Conservation (phyloP, 805 yeast genomes). For the Metschnikowia kunwiensis region DNA sequence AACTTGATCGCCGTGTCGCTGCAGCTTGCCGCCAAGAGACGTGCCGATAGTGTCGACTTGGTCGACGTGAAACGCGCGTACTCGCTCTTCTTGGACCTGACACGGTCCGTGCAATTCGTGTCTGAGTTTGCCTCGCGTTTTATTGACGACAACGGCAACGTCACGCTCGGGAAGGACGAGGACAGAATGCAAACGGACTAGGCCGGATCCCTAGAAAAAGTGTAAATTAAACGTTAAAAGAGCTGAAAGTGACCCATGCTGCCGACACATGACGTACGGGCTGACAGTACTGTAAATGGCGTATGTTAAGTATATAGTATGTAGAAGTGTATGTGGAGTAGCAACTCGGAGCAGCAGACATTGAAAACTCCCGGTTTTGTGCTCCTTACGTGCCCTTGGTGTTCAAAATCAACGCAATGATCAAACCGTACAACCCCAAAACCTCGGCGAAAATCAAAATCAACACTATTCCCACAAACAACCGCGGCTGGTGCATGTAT, state of each 20-base stretch:
- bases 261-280: too few relatives aligned
- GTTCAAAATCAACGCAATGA: slow-evolving; percentile 86
- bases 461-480: slow-evolving; percentile 86
- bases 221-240: too few relatives aligned
- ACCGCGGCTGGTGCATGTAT: slow-evolving; percentile 80
- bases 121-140: slow-evolving; percentile 65
- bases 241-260: too few relatives aligned
- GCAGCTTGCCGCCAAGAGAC: slow-evolving; percentile 79
- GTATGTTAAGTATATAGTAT: neutral
- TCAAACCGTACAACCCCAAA: slow-evolving; percentile 89
- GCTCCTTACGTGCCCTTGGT: slow-evolving; percentile 57
- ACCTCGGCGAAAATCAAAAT: slow-evolving; percentile 91
- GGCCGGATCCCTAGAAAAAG: neutral
- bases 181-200: slow-evolving; percentile 41
- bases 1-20: slow-evolving; percentile 88
- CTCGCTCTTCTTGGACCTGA: slow-evolving; percentile 80
- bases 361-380: neutral
- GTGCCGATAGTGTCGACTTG: slow-evolving; percentile 66
- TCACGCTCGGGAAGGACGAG: slow-evolving; percentile 45
- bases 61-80: slow-evolving; percentile 86
- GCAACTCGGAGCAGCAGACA: neutral
- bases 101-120: slow-evolving; percentile 82
- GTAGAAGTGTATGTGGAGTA: slow-evolving; percentile 3
- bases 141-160: slow-evolving; percentile 77
- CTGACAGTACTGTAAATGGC: too few relatives aligned